Percentiles rank a stretch among this genome's conserved stretches.
phyloP scores from a whole-genome alignment of 345 rosid species.

The Physaria fendleri region DNA sequence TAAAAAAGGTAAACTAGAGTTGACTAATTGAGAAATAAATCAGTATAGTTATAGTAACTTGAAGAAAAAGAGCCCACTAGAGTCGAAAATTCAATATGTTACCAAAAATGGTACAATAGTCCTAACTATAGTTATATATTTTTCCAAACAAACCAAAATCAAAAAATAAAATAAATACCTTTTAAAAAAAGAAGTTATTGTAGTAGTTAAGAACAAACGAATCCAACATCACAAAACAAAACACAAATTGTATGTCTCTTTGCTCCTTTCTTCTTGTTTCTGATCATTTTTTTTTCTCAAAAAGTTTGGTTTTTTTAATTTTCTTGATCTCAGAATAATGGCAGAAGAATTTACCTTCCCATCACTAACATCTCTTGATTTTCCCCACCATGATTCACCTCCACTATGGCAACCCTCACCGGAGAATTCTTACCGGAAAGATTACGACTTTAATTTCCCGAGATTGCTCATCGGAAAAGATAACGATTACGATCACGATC shows the following conservation, averaged over 20 bases:
- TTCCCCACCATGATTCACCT: conserved; percentile 48
- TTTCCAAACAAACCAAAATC: conserved; percentile 2
- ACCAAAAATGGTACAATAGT: no score
- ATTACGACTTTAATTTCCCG: not conserved
- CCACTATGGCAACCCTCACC: conserved; percentile 59
- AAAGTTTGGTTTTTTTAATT: not conserved
- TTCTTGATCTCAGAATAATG: conserved; percentile 22
- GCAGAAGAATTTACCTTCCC: conserved; percentile 78
- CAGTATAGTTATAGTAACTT: not conserved
- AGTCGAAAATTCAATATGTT: not conserved
- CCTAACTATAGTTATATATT: no score
- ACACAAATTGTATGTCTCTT: conserved; percentile 26
- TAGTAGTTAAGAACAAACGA: conserved; percentile 48
- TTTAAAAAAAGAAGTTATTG: conserved; percentile 28
- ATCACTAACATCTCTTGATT: conserved; percentile 18
- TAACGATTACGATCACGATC: not conserved
- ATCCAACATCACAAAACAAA: conserved; percentile 30
- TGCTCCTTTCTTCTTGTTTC: not conserved
- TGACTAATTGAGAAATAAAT: conserved; percentile 8
- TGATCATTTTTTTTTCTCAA: not conserved
- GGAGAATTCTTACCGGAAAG: conserved; percentile 17
- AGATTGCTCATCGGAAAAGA: conserved; percentile 2
- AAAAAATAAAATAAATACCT: not conserved
- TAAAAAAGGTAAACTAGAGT: not conserved
- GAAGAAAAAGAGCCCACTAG: not conserved